These are phyloP conservation scores for Russula compacta DNA, from an alignment of 768 basidiomycete species.

Conservation along the genomic window DNA sequence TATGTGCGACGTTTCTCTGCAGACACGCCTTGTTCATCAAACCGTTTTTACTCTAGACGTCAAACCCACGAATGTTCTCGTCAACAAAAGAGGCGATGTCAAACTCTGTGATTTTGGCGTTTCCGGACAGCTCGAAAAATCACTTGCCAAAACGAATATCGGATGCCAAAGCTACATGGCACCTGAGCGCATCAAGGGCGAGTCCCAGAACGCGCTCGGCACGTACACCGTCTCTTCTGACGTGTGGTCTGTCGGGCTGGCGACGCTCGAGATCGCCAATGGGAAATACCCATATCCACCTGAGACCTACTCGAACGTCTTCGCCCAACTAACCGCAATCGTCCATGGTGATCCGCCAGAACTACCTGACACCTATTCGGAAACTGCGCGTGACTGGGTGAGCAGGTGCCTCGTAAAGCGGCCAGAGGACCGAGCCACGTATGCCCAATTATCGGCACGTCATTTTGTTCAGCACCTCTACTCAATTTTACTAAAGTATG, in stretches of 20 bases:
- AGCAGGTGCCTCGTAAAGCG: slow-evolving; percentile 72
- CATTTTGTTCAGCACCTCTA: neutral
- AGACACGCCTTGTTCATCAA: neutral
- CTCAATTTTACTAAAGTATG: neutral
- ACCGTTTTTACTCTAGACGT: slow-evolving; percentile 46
- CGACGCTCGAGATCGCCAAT: slow-evolving; percentile 86
- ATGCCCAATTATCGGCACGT: slow-evolving; percentile 63
- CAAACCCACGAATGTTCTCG: slow-evolving; percentile 89
- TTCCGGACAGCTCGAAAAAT: slow-evolving; percentile 93
- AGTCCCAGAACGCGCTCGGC: slow-evolving; percentile 74
- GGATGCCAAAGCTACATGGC: slow-evolving; percentile 99
- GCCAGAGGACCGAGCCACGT: slow-evolving; percentile 71
- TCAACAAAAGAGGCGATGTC: slow-evolving; percentile 80
- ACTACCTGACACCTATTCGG: slow-evolving; percentile 62
- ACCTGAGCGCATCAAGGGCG: slow-evolving; percentile 94
- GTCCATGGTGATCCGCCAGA: slow-evolving; percentile 90
- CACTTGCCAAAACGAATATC: slow-evolving; percentile 95
- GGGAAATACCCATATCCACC: slow-evolving; percentile 95
- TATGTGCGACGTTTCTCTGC: slow-evolving; percentile 24
- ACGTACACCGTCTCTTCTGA: slow-evolving; percentile 97
- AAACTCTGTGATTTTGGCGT: slow-evolving; percentile 99
- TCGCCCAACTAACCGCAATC: slow-evolving; percentile 94
- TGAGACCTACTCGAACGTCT: slow-evolving; percentile 94
- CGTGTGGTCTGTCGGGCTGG: slow-evolving; percentile 93
- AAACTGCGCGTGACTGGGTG: slow-evolving; percentile 76